Conservation (phyloP, 768 basidiomycete species). For the Russula sp. region DNA sequence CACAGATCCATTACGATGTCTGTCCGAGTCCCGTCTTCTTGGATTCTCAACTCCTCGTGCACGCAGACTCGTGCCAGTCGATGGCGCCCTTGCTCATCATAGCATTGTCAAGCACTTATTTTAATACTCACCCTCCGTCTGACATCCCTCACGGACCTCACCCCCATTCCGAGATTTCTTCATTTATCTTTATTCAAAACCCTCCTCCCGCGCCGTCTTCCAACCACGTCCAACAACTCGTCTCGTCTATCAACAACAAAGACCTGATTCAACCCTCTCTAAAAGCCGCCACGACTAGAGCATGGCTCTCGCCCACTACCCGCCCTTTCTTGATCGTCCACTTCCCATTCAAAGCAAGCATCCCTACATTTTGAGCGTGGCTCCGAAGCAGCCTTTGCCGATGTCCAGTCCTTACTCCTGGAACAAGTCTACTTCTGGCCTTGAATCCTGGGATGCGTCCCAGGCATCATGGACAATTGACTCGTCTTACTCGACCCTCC, state of each 20-base stretch:
- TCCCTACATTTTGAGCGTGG: slow-evolving; percentile 13
- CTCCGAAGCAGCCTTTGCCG: slow-evolving; percentile 7
- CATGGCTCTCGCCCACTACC: slow-evolving; percentile 22
- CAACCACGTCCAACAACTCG: too few relatives aligned
- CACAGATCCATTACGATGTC: slow-evolving; percentile 5
- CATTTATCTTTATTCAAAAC: slow-evolving; percentile 11
- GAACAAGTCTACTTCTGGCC: slow-evolving; percentile 16
- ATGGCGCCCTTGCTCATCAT: slow-evolving; percentile 10
- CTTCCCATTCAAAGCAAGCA: slow-evolving; percentile 19
- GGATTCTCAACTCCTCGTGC: slow-evolving; percentile 16
- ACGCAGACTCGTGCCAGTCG: slow-evolving; percentile 7
- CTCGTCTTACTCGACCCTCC: slow-evolving; percentile 19
- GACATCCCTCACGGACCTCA: slow-evolving; percentile 8
- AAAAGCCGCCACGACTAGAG: slow-evolving; percentile 16
- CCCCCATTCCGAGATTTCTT: slow-evolving; percentile 12
- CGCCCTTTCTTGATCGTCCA: slow-evolving; percentile 17
- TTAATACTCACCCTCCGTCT: slow-evolving; percentile 13
- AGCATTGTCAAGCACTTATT: slow-evolving; percentile 12
- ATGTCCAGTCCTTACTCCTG: slow-evolving; percentile 19
- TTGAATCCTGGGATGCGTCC: slow-evolving; percentile 12
- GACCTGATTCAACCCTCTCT: slow-evolving; percentile 1
- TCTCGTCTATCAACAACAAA: not conserved
- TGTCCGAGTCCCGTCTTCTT: not conserved
- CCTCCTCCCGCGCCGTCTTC: too few relatives aligned
- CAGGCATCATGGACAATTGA: slow-evolving; percentile 21